Evolutionary conservation across 352 stramenopile genomes (phyloP), one percentile per base, ranked within the genome.

Genomic region (Pythium utonaiense): DNA sequence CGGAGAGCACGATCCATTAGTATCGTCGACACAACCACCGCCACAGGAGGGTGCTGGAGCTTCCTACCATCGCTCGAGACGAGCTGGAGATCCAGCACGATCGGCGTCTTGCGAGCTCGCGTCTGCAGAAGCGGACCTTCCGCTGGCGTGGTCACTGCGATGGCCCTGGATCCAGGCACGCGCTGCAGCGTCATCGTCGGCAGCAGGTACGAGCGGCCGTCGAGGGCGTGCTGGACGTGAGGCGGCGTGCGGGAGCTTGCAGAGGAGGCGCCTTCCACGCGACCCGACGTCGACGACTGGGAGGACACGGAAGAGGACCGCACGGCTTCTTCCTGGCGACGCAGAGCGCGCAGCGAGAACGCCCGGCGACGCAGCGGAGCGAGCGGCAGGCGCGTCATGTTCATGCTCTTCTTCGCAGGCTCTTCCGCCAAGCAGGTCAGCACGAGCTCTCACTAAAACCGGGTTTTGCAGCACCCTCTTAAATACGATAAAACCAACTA

Each of bases 21-120:
- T 6, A 53, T 9, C 17, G 10, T 44, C 9, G 30, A n/a, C 25
- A 30, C 3, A 12, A 24, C 8, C 24, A 5, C 9, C 28, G 5
- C 5, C 14, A 45, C 21, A 9, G 48, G 7, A n/a, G n/a, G n/a
- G n/a, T n/a, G n/a, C n/a, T n/a, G n/a, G n/a, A n/a, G n/a, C n/a
- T n/a, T n/a, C n/a, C n/a, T n/a, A 88, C 81, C 83, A 33, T 92
- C 79, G 57, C 77, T 90, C 13, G 83, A 92, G 27, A 92, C 83
- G 57, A 75, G 73, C 57, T 83, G 79, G 28, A 92, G 54, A 53
- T 92, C 83, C 54, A 92, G 52, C 40, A 92, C 83, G 19, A 92
- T 80, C 7, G 83, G 66, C 38, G 80, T 91, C 52, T 73, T 62
- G 17, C 69, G 73, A 16, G 77, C 67, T 10, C 64, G 55, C 12